A percentile compares a stretch with the other conserved stretches of the same genome.
These are phyloP conservation scores for Pseudozyma flocculosa DNA, from an alignment of 1,284 basidiomycete species.

Conservation along the genomic window DNA sequence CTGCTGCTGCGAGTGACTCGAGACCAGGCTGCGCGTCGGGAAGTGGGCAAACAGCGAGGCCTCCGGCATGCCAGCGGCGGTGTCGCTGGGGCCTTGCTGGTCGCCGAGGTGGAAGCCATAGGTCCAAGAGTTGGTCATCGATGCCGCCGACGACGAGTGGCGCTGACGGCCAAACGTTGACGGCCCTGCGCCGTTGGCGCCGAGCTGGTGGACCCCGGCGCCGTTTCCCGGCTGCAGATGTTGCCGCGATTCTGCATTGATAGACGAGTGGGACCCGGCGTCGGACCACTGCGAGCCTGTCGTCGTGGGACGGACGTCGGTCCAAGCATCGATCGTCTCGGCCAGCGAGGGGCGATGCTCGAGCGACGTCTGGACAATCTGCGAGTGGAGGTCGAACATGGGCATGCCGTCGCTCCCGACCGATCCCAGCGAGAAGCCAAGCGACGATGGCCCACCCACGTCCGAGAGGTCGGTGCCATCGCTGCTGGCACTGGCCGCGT, in stretches of 20 bases:
- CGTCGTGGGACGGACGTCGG: conserved; percentile 13
- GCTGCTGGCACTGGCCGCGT: conserved; percentile 5
- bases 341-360: conserved; percentile 27
- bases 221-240: not conserved
- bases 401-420: conserved; percentile 35
- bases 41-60: not conserved
- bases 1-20: not conserved
- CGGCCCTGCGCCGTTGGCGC: not conserved
- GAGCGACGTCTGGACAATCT: conserved; percentile 18
- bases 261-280: conserved; percentile 5
- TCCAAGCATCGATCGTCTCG: conserved; percentile 30
- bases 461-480: conserved; percentile 8
- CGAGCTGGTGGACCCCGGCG: not conserved
- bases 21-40: not conserved
- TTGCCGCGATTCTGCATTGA: not conserved
- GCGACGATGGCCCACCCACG: conserved; percentile 13
- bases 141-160: not conserved
- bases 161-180: not conserved
- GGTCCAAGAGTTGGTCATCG: not conserved
- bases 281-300: conserved; percentile 33
- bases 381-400: conserved; percentile 28
- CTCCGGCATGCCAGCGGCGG: not conserved
- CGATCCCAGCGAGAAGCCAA: conserved; percentile 34
- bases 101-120: not conserved
- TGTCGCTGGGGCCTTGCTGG: not conserved